Conservation (phyloP, 805 yeast species). For the Saturnispora galanensis region DNA sequence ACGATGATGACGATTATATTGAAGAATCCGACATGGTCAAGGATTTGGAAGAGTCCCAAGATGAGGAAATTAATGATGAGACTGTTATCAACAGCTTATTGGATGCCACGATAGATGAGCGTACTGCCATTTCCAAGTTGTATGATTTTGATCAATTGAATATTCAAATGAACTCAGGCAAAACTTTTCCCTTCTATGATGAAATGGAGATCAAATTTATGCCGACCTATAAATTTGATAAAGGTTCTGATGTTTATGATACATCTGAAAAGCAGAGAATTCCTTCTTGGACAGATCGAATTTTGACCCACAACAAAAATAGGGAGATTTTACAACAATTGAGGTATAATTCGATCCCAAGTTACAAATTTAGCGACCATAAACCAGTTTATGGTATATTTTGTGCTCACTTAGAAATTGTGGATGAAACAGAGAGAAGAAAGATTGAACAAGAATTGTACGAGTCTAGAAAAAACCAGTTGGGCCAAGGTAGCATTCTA, state of each 20-base stretch:
- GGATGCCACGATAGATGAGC: slow-evolving; percentile 11
- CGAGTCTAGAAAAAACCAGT: slow-evolving; percentile 35
- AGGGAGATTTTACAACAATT: slow-evolving; percentile 43
- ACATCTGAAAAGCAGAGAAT: slow-evolving; percentile 84
- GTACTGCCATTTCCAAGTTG: slow-evolving; percentile 25
- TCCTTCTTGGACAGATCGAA: slow-evolving; percentile 97
- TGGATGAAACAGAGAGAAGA: slow-evolving; percentile 48
- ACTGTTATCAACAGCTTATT: slow-evolving; percentile 3
- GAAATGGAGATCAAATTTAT: slow-evolving; percentile 74
- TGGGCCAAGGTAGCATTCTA: slow-evolving; percentile 18
- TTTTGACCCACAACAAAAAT: slow-evolving; percentile 50
- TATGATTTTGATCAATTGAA: slow-evolving; percentile 71
- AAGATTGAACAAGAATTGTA: slow-evolving; percentile 46
- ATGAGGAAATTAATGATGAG: slow-evolving; percentile 1
- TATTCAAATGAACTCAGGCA: slow-evolving; percentile 63
- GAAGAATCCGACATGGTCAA: not conserved
- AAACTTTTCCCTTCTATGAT: slow-evolving; percentile 70
- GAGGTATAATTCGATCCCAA: slow-evolving; percentile 48
- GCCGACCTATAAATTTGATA: slow-evolving; percentile 93
- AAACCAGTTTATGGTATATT: slow-evolving; percentile 78
- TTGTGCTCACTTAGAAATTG: slow-evolving; percentile 49
- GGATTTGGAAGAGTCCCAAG: not conserved
- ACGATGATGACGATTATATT: not conserved
- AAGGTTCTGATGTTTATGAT: slow-evolving; percentile 74
- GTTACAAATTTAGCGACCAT: slow-evolving; percentile 73